These are phyloP conservation scores for Cladorrhinum samala DNA, from an alignment of 495 filamentous ascomycete species.

Conservation along the genomic window DNA sequence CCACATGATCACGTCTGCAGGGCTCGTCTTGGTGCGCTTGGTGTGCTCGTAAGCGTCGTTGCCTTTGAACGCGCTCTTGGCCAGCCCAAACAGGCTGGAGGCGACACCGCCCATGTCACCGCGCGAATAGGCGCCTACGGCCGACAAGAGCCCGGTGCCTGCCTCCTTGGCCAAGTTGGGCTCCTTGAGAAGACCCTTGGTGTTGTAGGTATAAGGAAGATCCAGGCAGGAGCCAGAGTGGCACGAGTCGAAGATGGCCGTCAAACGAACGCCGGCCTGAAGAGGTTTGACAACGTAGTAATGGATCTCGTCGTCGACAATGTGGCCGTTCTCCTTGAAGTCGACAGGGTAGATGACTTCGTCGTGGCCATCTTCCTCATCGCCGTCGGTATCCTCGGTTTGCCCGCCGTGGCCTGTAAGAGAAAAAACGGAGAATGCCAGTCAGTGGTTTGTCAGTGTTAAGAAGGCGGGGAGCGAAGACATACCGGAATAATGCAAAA, in stretches of 20 bases:
- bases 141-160: constrained; percentile 78
- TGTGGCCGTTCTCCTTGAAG: constrained; percentile 80
- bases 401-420: constrained; percentile 41
- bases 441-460: not conserved
- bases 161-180: constrained; percentile 96
- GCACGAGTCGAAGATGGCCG: constrained; percentile 96
- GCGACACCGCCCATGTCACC: constrained; percentile 79
- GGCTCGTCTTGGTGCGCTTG: constrained; percentile 82
- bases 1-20: constrained; percentile 99
- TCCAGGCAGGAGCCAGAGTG: constrained; percentile 96
- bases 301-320: constrained; percentile 96
- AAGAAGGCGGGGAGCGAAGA: not conserved
- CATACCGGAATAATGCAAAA: constrained; percentile 61
- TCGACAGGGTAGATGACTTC: constrained; percentile 98
- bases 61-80: constrained; percentile 82
- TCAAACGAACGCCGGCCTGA: constrained; percentile 79
- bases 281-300: constrained; percentile 78
- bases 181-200: constrained; percentile 92
- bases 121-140: constrained; percentile 73
- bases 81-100: constrained; percentile 64
- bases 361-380: constrained; percentile 91
- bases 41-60: constrained; percentile 79
- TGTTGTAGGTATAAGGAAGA: constrained; percentile 94
- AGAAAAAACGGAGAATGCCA: not conserved
- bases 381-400: constrained; percentile 47